Conservation (phyloP, 805 yeast genomes). For the Pichia heedii region DNA sequence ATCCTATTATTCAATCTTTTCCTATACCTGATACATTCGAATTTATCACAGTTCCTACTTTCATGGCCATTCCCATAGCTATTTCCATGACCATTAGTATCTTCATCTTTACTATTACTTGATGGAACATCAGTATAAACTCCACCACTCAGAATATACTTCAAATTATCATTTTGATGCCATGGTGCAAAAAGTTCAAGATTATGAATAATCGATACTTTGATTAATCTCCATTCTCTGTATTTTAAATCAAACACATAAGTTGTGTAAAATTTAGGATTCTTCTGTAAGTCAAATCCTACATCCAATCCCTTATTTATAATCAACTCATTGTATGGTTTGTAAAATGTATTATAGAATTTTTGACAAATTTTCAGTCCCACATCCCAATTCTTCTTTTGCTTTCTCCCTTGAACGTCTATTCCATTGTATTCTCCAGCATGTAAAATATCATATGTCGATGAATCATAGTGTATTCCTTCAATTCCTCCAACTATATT, state of each 20-base stretch:
- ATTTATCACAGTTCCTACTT: background rate
- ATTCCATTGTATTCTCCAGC: background rate
- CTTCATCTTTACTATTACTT: background rate
- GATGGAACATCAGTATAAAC: background rate
- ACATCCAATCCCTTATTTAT: background rate
- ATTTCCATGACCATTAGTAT: background rate
- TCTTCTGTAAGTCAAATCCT: no score
- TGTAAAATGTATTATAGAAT: slow-evolving; percentile 3
- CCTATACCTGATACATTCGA: background rate
- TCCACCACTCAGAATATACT: slow-evolving; percentile 2
- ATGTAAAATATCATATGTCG: background rate
- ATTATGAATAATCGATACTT: background rate
- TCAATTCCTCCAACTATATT: slow-evolving; percentile 21
- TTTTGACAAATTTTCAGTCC: background rate
- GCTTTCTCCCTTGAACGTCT: background rate
- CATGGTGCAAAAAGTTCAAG: slow-evolving; percentile 5
- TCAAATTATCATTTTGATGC: background rate
- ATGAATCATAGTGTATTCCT: slow-evolving; percentile 7
- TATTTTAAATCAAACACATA: background rate
- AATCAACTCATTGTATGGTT: background rate
- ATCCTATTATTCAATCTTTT: background rate
- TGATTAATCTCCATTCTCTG: background rate
- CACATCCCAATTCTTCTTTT: background rate
- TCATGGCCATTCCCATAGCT: background rate
- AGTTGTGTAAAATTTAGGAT: background rate